Base-by-base conservation (phyloP, 2,329 filamentous ascomycete genomes). In the Exophiala bonariae region DNA sequence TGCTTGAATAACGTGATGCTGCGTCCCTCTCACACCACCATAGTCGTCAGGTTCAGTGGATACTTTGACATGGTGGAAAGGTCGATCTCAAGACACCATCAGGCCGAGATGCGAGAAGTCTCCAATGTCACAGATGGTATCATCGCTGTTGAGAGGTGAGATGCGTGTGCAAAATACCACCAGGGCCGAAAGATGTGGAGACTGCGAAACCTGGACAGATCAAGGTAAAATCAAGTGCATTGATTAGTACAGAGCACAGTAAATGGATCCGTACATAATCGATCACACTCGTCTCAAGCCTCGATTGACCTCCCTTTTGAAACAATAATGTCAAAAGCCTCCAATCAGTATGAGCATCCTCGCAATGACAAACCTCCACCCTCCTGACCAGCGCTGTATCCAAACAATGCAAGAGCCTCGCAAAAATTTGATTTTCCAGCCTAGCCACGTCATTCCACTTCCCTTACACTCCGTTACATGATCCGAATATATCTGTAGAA, bases 1-100 rank as follows among this genome's bases (percentile, higher is more conserved):
- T 85, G 81, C 55, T 83, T 85, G 64, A 85, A 85, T 57, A 78
- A 85, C 6, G 82, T 82, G 60, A 86, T 80, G 61, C 79, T 82
- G 61, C 82, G 85, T 33, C 82, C 72, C 55, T 78, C n/a, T n/a
- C n/a, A n/a, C 74, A 4, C 80, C 80, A 56, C 76, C 85, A 60
- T 76, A 81, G 36, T 75, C 71, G 2, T 68, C 70, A 0, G 69
- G 68, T 55, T 83, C 78, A 20, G 66, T 71, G 0, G 81, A 81
- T 1, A 80, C 79, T 64, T 81, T 82, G 48, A 85, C 81, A 3
- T 81, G 74, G 63, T 85, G 82, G n/a, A 43, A 83, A 80, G 0
- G 81, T 83, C 32, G 76, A 81, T 65, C 85, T 85, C 69, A 85
- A 84, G 16, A 81, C 74, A 62, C 85, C 83, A 59, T 85, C 82